Evolutionary conservation across 73 alveolate species (phyloP).

Genomic region (Paramecium pentaurelia): DNA sequence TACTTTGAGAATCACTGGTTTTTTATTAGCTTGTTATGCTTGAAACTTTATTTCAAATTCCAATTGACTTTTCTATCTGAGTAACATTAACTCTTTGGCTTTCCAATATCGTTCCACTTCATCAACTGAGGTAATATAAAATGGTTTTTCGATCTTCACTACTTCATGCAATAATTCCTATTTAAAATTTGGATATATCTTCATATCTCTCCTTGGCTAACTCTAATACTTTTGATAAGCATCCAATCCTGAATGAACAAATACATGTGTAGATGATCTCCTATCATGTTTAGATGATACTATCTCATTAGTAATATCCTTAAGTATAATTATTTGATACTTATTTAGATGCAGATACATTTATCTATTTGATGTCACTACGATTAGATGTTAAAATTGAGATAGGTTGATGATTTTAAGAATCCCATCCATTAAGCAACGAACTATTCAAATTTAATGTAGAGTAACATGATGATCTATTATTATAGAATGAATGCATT

Average conservation of each 20-base stretch:
- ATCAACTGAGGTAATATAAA: background rate
- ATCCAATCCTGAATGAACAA: background rate
- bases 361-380: background rate
- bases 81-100: background rate
- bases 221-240: background rate
- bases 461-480: background rate
- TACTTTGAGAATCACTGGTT: background rate
- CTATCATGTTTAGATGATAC: background rate
- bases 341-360: background rate
- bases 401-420: background rate
- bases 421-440: background rate
- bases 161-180: background rate
- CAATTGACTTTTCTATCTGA: background rate
- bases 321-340: background rate
- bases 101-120: background rate
- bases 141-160: background rate
- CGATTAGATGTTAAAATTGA: background rate
- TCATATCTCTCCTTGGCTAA: background rate
- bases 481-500: background rate
- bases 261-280: background rate
- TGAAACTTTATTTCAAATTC: background rate
- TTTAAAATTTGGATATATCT: background rate
- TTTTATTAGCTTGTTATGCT: background rate
- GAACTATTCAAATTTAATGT: background rate
- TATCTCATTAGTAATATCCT: background rate